A percentile compares a stretch with the other conserved stretches of the same genome.
Conservation (phyloP, 148 eudicot species). For the Selenicereus undatus region DNA sequence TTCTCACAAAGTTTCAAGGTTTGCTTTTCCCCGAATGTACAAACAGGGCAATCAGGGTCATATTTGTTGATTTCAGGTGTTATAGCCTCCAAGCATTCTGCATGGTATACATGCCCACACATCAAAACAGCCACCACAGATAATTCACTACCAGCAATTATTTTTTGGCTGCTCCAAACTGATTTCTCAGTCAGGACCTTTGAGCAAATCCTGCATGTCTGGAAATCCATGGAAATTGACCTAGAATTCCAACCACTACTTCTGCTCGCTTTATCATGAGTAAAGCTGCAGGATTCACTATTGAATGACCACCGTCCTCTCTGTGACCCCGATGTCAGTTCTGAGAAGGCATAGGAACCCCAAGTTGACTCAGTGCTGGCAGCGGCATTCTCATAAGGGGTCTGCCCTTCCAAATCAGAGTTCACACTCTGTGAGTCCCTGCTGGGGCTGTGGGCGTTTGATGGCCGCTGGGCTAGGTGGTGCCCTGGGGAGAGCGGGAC, state of each 20-base stretch:
- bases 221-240: conserved; percentile 49
- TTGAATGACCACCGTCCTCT: conserved; percentile 83
- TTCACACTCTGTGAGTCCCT: conserved; percentile 55
- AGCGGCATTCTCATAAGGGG: conserved; percentile 36
- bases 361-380: conserved; percentile 63
- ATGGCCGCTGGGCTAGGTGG: conserved; percentile 43
- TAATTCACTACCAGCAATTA: conserved; percentile 59
- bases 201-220: conserved; percentile 75
- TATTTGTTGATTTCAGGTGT: conserved; percentile 80
- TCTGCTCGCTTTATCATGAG: conserved; percentile 44
- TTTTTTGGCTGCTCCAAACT: conserved; percentile 65
- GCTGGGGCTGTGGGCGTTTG: conserved; percentile 59
- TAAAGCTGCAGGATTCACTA: conserved; percentile 55
- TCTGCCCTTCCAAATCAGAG: conserved; percentile 47
- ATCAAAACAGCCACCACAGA: conserved; percentile 73
- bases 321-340: conserved; percentile 57
- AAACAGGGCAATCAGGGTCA: conserved; percentile 90
- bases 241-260: conserved; percentile 42
- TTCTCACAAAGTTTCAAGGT: conserved; percentile 59
- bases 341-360: conserved; percentile 62
- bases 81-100: conserved; percentile 86
- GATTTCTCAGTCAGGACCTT: conserved; percentile 74
- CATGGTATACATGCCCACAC: conserved; percentile 91
- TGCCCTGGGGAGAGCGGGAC: conserved; percentile 46
- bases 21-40: conserved; percentile 88